These are phyloP conservation scores for Symbiotaphrina buchneri DNA, from an alignment of 495 filamentous ascomycete species.

Conservation along the genomic window DNA sequence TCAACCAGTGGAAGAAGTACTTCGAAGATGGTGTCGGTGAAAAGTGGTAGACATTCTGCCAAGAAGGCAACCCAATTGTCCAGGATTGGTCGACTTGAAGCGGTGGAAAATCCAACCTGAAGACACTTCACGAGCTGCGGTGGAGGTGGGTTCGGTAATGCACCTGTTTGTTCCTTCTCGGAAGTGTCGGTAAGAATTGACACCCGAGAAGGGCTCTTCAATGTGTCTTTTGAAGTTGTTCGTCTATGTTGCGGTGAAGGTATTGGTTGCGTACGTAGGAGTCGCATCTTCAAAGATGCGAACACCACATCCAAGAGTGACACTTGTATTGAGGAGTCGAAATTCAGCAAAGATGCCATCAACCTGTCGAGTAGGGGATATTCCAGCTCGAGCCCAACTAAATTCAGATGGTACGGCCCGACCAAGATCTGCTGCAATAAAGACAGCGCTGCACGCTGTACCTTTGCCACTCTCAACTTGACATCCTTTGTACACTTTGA, in stretches of 20 bases:
- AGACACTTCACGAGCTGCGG: conserved; percentile 61
- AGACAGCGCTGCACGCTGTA: conserved; percentile 47
- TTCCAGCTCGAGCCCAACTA: conserved; percentile 46
- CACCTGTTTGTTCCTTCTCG: conserved; percentile 14
- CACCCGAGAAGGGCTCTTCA: conserved; percentile 22
- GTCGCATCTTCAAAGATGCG: conserved; percentile 41
- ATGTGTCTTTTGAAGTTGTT: conserved; percentile 19
- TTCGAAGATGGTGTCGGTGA: conserved; percentile 66
- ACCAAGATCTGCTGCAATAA: conserved; percentile 56
- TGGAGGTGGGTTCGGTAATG: conserved; percentile 30
- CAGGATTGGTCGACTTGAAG: conserved; percentile 50
- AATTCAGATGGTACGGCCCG: conserved; percentile 39
- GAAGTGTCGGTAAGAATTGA: conserved; percentile 24
- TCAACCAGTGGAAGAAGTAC: conserved; percentile 77
- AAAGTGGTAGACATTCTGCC: conserved; percentile 63
- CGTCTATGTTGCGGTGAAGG: conserved; percentile 19
- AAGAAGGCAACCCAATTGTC: conserved; percentile 84
- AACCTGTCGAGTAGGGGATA: conserved; percentile 47
- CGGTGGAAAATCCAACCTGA: conserved; percentile 55
- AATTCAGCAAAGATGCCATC: conserved; percentile 31
- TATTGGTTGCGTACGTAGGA: conserved; percentile 13
- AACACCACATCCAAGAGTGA: conserved; percentile 55
- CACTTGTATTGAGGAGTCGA: conserved; percentile 45
- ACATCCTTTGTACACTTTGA: conserved; percentile 12
- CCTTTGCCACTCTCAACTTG: conserved; percentile 22